A percentile compares a stretch with the other conserved stretches of the same genome.
Conservation (phyloP, 2,329 filamentous ascomycete genomes). For the Thielaviopsis euricoi region DNA sequence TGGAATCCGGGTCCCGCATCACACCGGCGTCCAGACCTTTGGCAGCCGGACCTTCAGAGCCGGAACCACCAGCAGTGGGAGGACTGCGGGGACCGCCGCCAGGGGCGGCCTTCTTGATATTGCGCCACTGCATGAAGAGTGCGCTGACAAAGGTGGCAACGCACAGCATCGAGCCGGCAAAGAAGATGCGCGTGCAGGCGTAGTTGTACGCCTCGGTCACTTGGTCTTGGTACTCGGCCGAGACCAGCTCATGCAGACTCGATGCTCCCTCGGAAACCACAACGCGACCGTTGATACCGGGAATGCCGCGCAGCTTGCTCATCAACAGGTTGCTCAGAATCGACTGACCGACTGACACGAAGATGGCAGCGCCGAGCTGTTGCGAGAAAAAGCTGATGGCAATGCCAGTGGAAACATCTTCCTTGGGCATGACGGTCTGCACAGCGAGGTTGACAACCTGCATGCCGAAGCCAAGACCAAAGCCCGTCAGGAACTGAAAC, state of each 20-base stretch:
- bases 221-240: constrained; percentile 27
- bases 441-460: constrained; percentile 40
- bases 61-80: not conserved
- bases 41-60: not conserved
- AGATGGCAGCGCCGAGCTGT: constrained; percentile 41
- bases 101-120: constrained; percentile 36
- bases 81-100: not conserved
- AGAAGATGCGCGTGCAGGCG: constrained; percentile 45
- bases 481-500: constrained; percentile 41
- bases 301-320: constrained; percentile 22
- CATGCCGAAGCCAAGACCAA: constrained; percentile 42
- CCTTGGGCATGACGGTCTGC: constrained; percentile 33
- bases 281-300: constrained; percentile 25
- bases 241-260: constrained; percentile 37
- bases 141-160: constrained; percentile 39
- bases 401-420: constrained; percentile 38
- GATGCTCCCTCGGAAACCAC: constrained; percentile 40
- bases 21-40: not conserved
- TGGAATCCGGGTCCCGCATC: not conserved
- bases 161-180: constrained; percentile 41
- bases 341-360: constrained; percentile 39
- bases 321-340: constrained; percentile 32
- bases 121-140: constrained; percentile 48
- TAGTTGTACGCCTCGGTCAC: constrained; percentile 51
- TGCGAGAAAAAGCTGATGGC: constrained; percentile 41